Conservation (phyloP, 2,329 filamentous ascomycete species). For the Daldinia eschscholtzii region DNA sequence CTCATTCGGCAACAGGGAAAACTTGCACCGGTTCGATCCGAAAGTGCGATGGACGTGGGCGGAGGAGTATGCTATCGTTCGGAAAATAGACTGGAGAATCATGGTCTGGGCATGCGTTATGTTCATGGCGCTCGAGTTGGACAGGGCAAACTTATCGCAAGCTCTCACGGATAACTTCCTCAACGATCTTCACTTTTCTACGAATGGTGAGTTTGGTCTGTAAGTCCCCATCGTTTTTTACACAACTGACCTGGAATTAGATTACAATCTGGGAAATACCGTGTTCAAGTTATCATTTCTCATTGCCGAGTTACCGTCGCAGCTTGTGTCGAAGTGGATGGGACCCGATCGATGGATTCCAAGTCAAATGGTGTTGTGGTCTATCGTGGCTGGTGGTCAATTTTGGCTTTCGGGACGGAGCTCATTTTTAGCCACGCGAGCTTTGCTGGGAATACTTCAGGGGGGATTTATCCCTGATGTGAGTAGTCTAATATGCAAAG, state of each 20-base stretch:
- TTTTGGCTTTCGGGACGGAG: slow-evolving; percentile 39
- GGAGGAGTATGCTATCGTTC: slow-evolving; percentile 51
- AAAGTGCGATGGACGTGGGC: slow-evolving; percentile 52
- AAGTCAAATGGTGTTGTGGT: slow-evolving; percentile 42
- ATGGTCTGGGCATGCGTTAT: slow-evolving; percentile 62
- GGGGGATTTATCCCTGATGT: slow-evolving; percentile 48
- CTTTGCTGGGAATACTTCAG: slow-evolving; percentile 39
- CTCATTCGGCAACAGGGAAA: slow-evolving; percentile 46
- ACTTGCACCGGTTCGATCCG: slow-evolving; percentile 52
- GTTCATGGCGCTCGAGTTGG: slow-evolving; percentile 64
- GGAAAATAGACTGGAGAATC: slow-evolving; percentile 53
- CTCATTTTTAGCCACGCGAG: slow-evolving; percentile 41
- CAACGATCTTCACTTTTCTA: slow-evolving; percentile 56
- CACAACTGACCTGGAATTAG: slow-evolving; percentile 41
- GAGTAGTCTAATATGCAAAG: neutral
- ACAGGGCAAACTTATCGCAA: slow-evolving; percentile 60
- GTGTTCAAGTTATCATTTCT: slow-evolving; percentile 67
- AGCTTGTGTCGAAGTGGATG: slow-evolving; percentile 67
- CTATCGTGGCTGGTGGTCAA: slow-evolving; percentile 39
- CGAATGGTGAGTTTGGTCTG: slow-evolving; percentile 54
- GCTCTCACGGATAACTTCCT: slow-evolving; percentile 63
- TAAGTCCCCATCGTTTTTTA: neutral
- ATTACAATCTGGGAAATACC: slow-evolving; percentile 66
- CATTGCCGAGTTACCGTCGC: slow-evolving; percentile 69
- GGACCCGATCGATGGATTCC: slow-evolving; percentile 46